Evolutionary conservation across 2,329 filamentous ascomycete genomes (phyloP), one percentile per base, ranked within the genome.

Genomic region (Ascochyta rabiei): DNA sequence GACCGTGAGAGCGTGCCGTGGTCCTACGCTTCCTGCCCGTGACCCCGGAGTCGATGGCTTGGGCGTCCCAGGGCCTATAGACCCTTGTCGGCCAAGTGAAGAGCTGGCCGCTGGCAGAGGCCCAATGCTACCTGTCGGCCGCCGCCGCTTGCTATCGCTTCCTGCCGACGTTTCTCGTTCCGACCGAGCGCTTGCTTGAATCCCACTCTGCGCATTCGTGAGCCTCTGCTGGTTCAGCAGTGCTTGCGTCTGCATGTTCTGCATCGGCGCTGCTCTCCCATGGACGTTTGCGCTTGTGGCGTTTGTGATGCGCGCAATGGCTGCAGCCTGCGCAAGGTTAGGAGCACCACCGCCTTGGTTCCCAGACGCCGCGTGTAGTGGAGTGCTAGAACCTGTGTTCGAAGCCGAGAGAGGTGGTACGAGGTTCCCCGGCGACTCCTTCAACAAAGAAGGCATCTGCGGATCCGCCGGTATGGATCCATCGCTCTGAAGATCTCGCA

Each of bases 61-160:
- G 4, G 85, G 85, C 1, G 85, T 88, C n/a, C 84, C 84, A 16
- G 84, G 85, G 0, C 85, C 85, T 12, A 85, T 75, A 0, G 85
- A 87, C 0, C 83, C 82, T 68, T 87, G 85, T 6, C 85, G 81
- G 3, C 63, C 70, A 7, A 87, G 77, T 16, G 82, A 85, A 8
- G 84, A 86, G 2, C 81, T 77, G 12, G 79, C 73, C 2, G 84
- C 52, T 31, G 74, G 85, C 0, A 87, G 76, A 18, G 78, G 80
- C 5, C 81, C 79, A 24, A 86, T 72, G 21, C 78, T 80, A 2
- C 76, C 69, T 55, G 83, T 84, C 5, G 84, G 76, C 18, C 84
- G 82, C 24, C 85, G 83, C 6, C 85, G 82, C 71, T 87, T 87
- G 65, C 74, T 82, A 41, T 85, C 82, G 15, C 74, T 76, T 4